Evolutionary conservation across 192 early-diverging fungal species (phyloP), one percentile per base, ranked within the genome.

Genomic region (Dimargaris cristalligena): DNA sequence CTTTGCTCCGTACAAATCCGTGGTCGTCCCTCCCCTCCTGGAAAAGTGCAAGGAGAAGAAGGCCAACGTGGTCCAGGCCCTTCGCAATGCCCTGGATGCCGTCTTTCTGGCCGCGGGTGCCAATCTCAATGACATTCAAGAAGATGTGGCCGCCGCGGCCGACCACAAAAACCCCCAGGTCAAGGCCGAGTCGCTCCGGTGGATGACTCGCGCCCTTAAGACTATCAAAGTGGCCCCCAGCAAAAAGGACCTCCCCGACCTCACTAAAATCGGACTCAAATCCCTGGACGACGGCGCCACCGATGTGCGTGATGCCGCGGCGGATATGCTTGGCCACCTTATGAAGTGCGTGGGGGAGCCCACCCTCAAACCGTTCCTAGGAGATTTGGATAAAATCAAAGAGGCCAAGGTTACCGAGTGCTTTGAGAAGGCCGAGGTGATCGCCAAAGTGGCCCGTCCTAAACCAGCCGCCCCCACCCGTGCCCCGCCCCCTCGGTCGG

Each of bases 21-120:
- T 85, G 49, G 85, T 85, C 51, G 62, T 68, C 44, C 61, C 63
- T 13, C 85, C 87, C 13, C 67, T 94, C 26, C 72, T 98, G 33
- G 97, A 97, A 72, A 89, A 87, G 63, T 75, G 91, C 13, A 99
- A 99, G 66, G 97, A 99, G 67, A 87, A 92, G 59, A 99, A 98
- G 65, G 74, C 81, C 44, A 78, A 79, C 1, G 91, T 96, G 11
- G 64, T 95, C 3, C 93, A 98, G 29, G 83, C 90, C 8, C 66
- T 97, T 1, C 63, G 83, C 10, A 68, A 68, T 18, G 87, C 89
- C 1, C 65, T 90, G n/a, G 90, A 94, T 62, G 90, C 89, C 8
- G 84, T 90, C 8, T 93, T 87, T 65, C 44, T 14, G 68, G 74
- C 83, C 4, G 77, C 85, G 32, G 70, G 71, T 14, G 38, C 26